phyloP scores from a whole-genome alignment of 345 rosid species.

The Linum trigynum region DNA sequence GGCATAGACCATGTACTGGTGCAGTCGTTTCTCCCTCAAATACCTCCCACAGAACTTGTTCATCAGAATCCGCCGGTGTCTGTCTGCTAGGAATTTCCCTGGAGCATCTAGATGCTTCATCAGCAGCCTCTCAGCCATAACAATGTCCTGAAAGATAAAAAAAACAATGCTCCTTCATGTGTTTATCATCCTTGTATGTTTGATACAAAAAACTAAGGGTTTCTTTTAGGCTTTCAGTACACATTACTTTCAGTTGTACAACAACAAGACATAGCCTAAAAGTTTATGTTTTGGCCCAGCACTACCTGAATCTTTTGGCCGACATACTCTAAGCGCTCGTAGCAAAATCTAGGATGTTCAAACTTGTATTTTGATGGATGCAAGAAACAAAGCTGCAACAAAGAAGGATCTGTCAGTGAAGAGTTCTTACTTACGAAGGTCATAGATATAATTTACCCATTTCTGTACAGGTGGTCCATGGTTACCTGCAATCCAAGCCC shows the following conservation, averaged over 20 bases:
- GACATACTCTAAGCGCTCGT: conserved; percentile 69
- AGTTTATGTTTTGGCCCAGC: not conserved
- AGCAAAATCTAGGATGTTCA: conserved; percentile 90
- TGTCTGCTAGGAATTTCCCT: conserved; percentile 81
- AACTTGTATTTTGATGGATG: conserved; percentile 94
- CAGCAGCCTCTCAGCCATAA: conserved; percentile 79
- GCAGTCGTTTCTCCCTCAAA: conserved; percentile 71
- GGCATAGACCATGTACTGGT: conserved; percentile 44
- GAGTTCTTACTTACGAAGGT: not conserved
- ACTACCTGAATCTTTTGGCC: conserved; percentile 96
- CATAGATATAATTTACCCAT: not conserved
- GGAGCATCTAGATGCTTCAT: conserved; percentile 98
- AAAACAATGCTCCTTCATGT: too few species aligned
- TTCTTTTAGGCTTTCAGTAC: not conserved
- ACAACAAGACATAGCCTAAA: not conserved
- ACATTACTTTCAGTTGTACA: not conserved
- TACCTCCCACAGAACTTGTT: conserved; percentile 91
- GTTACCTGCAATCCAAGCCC: conserved; percentile 91
- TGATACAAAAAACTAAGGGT: too few species aligned
- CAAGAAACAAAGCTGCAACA: conserved; percentile 77
- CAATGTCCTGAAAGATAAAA: conserved; percentile 38
- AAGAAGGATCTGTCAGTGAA: conserved; percentile 6
- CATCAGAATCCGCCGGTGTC: conserved; percentile 72
- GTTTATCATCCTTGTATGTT: too few species aligned
- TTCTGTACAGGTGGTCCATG: too few species aligned